Percentiles rank a stretch among this genome's conserved stretches.
Conservation (phyloP, 495 filamentous ascomycete species). For the Penicillium ucsense region DNA sequence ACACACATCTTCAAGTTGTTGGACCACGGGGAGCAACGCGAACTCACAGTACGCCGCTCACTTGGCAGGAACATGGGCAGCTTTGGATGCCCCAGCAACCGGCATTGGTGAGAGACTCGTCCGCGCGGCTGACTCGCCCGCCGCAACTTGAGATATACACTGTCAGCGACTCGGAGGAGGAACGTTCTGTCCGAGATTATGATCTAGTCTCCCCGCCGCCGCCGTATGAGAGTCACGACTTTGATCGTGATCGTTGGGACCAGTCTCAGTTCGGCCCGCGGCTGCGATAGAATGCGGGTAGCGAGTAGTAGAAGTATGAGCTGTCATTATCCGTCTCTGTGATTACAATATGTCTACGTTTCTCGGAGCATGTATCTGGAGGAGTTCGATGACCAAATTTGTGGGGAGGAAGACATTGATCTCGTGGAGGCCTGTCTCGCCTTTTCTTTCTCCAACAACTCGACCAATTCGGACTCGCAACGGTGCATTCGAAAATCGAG, state of each 20-base stretch:
- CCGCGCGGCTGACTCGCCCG: background rate
- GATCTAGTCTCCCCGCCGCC: constrained; percentile 1
- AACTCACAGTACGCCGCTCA: constrained; percentile 4
- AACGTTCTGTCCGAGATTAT: background rate
- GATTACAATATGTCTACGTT: too few relatives aligned
- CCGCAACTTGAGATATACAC: background rate
- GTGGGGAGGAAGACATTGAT: too few relatives aligned
- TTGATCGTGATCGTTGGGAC: constrained; percentile 3
- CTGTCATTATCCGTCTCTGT: too few relatives aligned
- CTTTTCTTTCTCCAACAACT: too few relatives aligned
- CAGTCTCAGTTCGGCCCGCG: constrained; percentile 1
- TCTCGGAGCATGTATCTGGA: too few relatives aligned
- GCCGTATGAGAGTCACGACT: constrained; percentile 11
- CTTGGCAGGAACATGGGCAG: constrained; percentile 5
- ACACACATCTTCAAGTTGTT: background rate
- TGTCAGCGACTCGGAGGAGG: background rate
- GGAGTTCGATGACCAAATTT: too few relatives aligned
- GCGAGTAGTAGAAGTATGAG: too few relatives aligned
- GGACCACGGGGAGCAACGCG: background rate
- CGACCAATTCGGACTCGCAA: too few relatives aligned
- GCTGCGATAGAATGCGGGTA: background rate
- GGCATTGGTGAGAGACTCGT: too few relatives aligned
- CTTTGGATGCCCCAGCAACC: constrained; percentile 1
- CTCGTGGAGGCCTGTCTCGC: too few relatives aligned
- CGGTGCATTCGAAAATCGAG: too few relatives aligned